A percentile compares a stretch with the other conserved stretches of the same genome.
Conservation (phyloP, 441 rosid genomes). For the Capsella rubella region DNA sequence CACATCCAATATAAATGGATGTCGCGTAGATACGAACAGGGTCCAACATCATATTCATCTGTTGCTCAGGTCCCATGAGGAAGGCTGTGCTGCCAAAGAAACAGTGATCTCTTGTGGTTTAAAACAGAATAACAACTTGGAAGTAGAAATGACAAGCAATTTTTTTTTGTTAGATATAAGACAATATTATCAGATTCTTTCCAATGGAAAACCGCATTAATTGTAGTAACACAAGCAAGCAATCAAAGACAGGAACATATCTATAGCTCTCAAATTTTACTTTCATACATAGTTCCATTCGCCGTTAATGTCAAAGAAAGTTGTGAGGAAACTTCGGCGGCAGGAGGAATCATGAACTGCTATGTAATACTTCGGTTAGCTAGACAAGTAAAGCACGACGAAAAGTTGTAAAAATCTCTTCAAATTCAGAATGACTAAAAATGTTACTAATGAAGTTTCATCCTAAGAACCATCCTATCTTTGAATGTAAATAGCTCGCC, state of each 20-base stretch:
- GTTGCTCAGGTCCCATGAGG: conserved; percentile 77
- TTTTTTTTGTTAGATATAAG: background rate
- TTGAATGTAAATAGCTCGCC: background rate
- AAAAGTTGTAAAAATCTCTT: background rate
- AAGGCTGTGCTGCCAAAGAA: conserved; percentile 94
- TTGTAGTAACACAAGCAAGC: conserved; percentile 1
- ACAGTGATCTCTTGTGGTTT: conserved; percentile 36
- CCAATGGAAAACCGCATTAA: background rate
- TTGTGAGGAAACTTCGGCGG: background rate
- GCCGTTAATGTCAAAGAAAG: background rate
- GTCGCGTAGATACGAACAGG: conserved; percentile 78
- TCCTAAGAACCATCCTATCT: conserved; percentile 1
- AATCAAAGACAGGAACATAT: background rate
- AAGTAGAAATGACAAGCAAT: conserved; percentile 1
- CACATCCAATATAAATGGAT: conserved; percentile 74
- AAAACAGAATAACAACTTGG: conserved; percentile 36
- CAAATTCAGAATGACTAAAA: background rate
- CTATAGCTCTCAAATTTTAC: background rate
- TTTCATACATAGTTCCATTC: background rate
- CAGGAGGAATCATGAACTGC: background rate
- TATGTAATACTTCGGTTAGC: background rate
- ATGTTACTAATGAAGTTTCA: background rate
- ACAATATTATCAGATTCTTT: background rate
- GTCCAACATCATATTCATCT: conserved; percentile 89
- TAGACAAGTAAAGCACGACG: background rate